Evolutionary conservation across 1,284 basidiomycete species (phyloP).

Genomic region (Rhodotorula sp.): DNA sequence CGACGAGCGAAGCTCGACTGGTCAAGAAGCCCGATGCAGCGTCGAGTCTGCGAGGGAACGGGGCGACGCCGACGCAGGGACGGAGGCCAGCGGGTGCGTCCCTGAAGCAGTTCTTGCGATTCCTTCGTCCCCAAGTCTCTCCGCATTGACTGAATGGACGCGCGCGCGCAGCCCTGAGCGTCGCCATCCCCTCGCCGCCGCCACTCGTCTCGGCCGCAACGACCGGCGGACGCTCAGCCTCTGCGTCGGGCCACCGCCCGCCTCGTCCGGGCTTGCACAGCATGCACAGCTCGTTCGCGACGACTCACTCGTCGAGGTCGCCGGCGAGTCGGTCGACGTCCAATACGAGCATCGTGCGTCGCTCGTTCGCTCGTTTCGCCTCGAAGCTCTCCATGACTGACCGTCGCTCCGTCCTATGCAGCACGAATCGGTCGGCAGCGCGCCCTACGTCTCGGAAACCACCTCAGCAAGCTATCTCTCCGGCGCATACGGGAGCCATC

Average conservation of each 20-base stretch:
- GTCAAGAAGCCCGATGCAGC: too few relatives aligned
- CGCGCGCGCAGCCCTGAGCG: background rate
- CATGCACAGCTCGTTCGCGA: constrained; percentile 5
- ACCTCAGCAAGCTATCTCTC: too few relatives aligned
- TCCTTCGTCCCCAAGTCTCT: too few relatives aligned
- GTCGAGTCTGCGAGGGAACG: too few relatives aligned
- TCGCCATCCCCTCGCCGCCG: background rate
- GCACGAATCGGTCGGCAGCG: constrained; percentile 4
- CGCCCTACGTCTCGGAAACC: too few relatives aligned
- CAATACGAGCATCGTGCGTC: constrained; percentile 2
- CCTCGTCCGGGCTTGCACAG: background rate
- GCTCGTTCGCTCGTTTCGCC: background rate
- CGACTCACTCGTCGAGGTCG: constrained; percentile 4
- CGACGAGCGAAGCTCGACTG: too few relatives aligned
- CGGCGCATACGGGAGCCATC: too few relatives aligned
- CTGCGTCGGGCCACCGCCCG: background rate
- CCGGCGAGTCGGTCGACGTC: constrained; percentile 10
- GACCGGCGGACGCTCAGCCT: background rate
- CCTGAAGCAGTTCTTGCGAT: too few relatives aligned
- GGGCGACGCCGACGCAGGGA: too few relatives aligned
- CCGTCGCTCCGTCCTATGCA: background rate
- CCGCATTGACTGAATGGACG: too few relatives aligned
- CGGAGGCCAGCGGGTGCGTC: too few relatives aligned
- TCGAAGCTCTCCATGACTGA: background rate
- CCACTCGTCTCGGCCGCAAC: background rate